phyloP scores from a whole-genome alignment of 768 basidiomycete genomes.

The Trametes cinnabarina region DNA sequence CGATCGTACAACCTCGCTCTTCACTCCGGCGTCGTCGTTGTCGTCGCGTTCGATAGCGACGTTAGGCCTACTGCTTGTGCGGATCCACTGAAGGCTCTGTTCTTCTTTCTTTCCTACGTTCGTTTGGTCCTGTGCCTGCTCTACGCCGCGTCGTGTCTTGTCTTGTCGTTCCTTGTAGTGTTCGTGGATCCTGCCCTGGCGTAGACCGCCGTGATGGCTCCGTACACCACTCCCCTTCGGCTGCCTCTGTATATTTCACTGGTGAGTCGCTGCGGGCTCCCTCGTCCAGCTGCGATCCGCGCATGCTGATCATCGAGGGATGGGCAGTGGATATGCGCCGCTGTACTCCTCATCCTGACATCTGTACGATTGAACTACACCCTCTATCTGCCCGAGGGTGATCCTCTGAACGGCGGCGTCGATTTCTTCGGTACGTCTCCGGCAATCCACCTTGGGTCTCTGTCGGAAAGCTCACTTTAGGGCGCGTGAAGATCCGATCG shows the following conservation, averaged over 20 bases:
- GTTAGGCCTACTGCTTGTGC: neutral
- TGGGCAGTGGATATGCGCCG: slow-evolving; percentile 25
- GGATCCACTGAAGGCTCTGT: too few relatives aligned
- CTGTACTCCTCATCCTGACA: slow-evolving; percentile 24
- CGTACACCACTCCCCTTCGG: slow-evolving; percentile 14
- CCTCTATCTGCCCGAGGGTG: slow-evolving; percentile 25
- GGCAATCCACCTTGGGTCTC: neutral
- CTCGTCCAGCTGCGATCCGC: neutral
- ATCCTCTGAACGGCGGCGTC: slow-evolving; percentile 29
- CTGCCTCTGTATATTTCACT: slow-evolving; percentile 21
- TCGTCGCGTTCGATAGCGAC: neutral
- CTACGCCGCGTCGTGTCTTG: too few relatives aligned
- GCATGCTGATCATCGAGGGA: neutral
- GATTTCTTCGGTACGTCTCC: slow-evolving; percentile 25
- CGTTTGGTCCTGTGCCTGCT: too few relatives aligned
- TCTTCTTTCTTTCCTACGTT: neutral
- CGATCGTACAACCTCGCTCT: too few relatives aligned
- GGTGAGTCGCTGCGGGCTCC: slow-evolving; percentile 4
- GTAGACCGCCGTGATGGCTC: slow-evolving; percentile 20
- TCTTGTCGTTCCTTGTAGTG: neutral
- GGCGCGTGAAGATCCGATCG: slow-evolving; percentile 24
- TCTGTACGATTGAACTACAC: slow-evolving; percentile 30
- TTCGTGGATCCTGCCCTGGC: slow-evolving; percentile 3
- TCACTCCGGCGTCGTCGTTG: too few relatives aligned
- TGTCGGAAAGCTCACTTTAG: too few relatives aligned